Percentiles rank a stretch among this genome's conserved stretches.
Evolutionary conservation across 2,329 filamentous ascomycete genomes (phyloP).

Genomic region (Venturia oleaginea): DNA sequence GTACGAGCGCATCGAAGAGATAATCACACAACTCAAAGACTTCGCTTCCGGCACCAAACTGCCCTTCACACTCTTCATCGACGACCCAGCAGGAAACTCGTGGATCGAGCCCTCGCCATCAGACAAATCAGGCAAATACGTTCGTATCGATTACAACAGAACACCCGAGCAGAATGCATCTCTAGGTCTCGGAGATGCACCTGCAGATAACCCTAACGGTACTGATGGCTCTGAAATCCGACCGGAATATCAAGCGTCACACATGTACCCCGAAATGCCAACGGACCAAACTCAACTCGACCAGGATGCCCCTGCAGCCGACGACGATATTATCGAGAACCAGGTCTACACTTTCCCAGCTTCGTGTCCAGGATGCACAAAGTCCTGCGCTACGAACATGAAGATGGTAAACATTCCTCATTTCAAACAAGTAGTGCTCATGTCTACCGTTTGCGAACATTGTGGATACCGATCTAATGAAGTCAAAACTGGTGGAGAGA

Average conservation of each 20-base stretch:
- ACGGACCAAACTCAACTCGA: constrained; percentile 24
- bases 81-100: constrained; percentile 91
- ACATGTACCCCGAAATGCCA: constrained; percentile 37
- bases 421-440: constrained; percentile 95
- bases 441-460: constrained; percentile 84
- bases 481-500: constrained; percentile 91
- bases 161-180: constrained; percentile 78
- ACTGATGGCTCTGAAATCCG: constrained; percentile 44
- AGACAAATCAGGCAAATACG: constrained; percentile 78
- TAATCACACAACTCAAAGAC: constrained; percentile 63
- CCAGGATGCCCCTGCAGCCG: constrained; percentile 21
- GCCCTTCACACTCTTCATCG: constrained; percentile 79
- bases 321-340: constrained; percentile 77
- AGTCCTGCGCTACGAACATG: constrained; percentile 85
- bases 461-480: constrained; percentile 95
- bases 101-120: constrained; percentile 81
- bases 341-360: constrained; percentile 90
- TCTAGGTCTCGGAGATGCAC: constrained; percentile 57
- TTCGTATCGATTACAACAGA: constrained; percentile 72
- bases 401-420: constrained; percentile 98
- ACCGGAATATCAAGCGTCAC: constrained; percentile 41
- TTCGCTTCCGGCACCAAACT: constrained; percentile 71
- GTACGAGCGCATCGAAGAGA: constrained; percentile 64
- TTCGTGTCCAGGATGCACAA: constrained; percentile 82
- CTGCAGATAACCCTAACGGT: constrained; percentile 21